Evolutionary conservation across 2,329 filamentous ascomycete species (phyloP).

Genomic region (Didymella segeticola): DNA sequence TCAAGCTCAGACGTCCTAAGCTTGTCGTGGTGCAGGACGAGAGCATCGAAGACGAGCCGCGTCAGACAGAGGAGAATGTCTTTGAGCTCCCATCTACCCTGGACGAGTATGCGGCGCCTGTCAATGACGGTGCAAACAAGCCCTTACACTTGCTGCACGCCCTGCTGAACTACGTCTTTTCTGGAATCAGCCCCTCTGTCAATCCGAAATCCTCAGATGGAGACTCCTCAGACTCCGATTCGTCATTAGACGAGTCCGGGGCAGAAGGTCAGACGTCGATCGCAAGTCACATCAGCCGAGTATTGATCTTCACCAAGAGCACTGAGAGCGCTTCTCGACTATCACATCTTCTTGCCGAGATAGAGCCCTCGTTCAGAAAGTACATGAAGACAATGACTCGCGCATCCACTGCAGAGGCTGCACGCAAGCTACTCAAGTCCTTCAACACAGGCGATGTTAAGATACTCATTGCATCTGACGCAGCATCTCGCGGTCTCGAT

Average conservation of each 20-base stretch:
- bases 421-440: slow-evolving; percentile 70
- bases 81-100: slow-evolving; percentile 65
- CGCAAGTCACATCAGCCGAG: slow-evolving; percentile 43
- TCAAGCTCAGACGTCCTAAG: slow-evolving; percentile 76
- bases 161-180: slow-evolving; percentile 63
- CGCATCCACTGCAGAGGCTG: slow-evolving; percentile 74
- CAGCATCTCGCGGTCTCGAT: slow-evolving; percentile 91
- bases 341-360: slow-evolving; percentile 75
- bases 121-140: slow-evolving; percentile 61
- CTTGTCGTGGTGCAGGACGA: slow-evolving; percentile 75
- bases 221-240: slow-evolving; percentile 18
- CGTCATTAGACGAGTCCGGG: slow-evolving; percentile 25
- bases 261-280: slow-evolving; percentile 17
- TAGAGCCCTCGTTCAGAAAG: slow-evolving; percentile 65
- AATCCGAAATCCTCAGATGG: slow-evolving; percentile 27
- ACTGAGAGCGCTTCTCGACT: slow-evolving; percentile 88
- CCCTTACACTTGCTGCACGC: slow-evolving; percentile 86
- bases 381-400: slow-evolving; percentile 76
- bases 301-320: slow-evolving; percentile 88
- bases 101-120: slow-evolving; percentile 57
- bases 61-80: slow-evolving; percentile 39
- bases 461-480: slow-evolving; percentile 87
- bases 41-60: slow-evolving; percentile 26
- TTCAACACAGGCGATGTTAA: slow-evolving; percentile 69
- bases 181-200: slow-evolving; percentile 17